Base-by-base conservation (phyloP, 2,329 filamentous ascomycete species). In the Acephala macrosclerotiorum region DNA sequence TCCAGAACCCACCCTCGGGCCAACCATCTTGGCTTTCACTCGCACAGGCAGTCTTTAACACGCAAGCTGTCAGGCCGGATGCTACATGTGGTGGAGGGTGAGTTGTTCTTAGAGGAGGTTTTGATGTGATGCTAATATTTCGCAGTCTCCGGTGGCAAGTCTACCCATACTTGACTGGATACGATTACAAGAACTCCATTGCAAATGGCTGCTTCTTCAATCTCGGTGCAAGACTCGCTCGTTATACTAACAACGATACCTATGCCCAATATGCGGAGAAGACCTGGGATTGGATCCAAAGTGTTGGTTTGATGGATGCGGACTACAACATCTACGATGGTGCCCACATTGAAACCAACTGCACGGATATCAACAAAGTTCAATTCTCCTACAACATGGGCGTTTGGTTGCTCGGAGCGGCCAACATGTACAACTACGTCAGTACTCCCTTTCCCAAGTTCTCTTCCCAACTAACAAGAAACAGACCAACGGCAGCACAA, bases 41-140 rank as follows among this genome's bases (percentile, higher is more conserved):
- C 61, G 89, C 86, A 0, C 91, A 94, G 77, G 91, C 90, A 12
- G 90, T 93, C 1, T 96, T 95, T 78, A 93, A 95, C 80, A 89
- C 90, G 59, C 93, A 93, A 74, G 87, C 87, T 1, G 78, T 79
- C 22, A 86, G 92, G 25, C 95, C 92, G 90, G 89, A 96, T 71
- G 80, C 79, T 2, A 73, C 82, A 0, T 97, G 93, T 77, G 82
- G 80, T 56, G 93, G 93, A 58, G 93, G 93, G 11, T 75, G 58
- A 71, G 73, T 73, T 45, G 11, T 53, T 51, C n/a, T 5, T 40
- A 8, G 12, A 29, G 26, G 3, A n/a, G 51, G 25, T 20, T 12
- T 16, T 9, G 29, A 0, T 35, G 11, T 18, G 51, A 35, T 57
- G 35, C 65, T 72, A 49, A 75, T 57, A n/a, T 56, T 26, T 20